These are phyloP conservation scores for Claviceps arundinis DNA, from an alignment of 2,329 filamentous ascomycete genomes.

Conservation along the genomic window DNA sequence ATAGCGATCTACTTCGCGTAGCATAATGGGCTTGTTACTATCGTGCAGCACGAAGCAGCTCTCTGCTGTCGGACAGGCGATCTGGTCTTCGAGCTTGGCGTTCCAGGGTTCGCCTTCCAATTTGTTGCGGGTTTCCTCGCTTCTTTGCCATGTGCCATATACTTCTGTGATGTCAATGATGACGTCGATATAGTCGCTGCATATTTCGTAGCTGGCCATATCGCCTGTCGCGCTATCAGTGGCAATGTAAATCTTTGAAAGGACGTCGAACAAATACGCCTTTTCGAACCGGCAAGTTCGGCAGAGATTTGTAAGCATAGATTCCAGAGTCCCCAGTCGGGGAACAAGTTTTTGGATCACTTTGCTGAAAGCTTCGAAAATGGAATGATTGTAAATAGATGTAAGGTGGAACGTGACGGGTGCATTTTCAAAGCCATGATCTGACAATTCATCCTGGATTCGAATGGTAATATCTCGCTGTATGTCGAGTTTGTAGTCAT, in stretches of 20 bases:
- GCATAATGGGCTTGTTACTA: slow-evolving; percentile 49
- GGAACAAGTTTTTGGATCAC: slow-evolving; percentile 97
- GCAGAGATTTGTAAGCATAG: slow-evolving; percentile 85
- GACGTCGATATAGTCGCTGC: slow-evolving; percentile 95
- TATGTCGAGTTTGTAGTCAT: slow-evolving; percentile 92
- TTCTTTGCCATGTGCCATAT: slow-evolving; percentile 63
- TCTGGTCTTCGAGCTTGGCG: slow-evolving; percentile 50
- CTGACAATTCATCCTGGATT: slow-evolving; percentile 89
- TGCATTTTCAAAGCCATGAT: slow-evolving; percentile 85
- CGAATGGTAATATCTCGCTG: slow-evolving; percentile 94
- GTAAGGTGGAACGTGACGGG: slow-evolving; percentile 92
- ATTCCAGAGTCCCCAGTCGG: slow-evolving; percentile 81
- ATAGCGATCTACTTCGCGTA: slow-evolving; percentile 60
- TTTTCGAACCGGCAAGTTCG: slow-evolving; percentile 94
- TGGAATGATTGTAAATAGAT: slow-evolving; percentile 95
- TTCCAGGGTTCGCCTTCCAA: slow-evolving; percentile 50
- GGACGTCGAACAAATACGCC: slow-evolving; percentile 92
- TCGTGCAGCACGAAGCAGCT: slow-evolving; percentile 56
- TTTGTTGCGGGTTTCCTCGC: slow-evolving; percentile 37
- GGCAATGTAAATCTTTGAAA: slow-evolving; percentile 97
- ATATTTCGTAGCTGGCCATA: slow-evolving; percentile 94
- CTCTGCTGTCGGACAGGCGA: slow-evolving; percentile 52
- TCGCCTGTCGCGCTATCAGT: slow-evolving; percentile 89
- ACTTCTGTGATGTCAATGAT: slow-evolving; percentile 95
- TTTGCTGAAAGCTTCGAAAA: slow-evolving; percentile 96